Evolutionary conservation across 163 green algal species (phyloP).

Genomic region (Chloromonas sp.): DNA sequence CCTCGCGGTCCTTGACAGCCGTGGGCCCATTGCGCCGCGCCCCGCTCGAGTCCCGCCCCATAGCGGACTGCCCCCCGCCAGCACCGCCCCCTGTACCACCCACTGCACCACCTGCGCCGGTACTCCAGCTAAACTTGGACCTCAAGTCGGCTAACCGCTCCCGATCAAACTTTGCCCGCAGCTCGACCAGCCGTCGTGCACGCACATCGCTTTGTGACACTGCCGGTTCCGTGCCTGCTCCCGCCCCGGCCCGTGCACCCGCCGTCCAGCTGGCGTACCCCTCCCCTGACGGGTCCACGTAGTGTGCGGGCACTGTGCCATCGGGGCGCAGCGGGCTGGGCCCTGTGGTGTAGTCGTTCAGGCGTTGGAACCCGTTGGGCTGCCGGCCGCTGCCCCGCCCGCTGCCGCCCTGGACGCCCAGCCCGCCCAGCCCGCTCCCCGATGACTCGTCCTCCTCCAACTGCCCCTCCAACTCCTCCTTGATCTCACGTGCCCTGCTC

Average conservation of each 20-base stretch:
- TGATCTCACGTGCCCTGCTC: constrained; percentile 21
- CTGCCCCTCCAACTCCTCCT: constrained; percentile 43
- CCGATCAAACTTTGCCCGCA: constrained; percentile 42
- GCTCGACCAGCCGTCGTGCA: constrained; percentile 33
- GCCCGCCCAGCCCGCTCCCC: not conserved
- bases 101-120: not conserved
- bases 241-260: not conserved
- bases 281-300: constrained; percentile 8
- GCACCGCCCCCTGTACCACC: constrained; percentile 1
- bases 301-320: not conserved
- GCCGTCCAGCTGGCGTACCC: constrained; percentile 12
- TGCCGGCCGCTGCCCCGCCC: constrained; percentile 11
- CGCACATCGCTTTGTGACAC: constrained; percentile 8
- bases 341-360: not conserved
- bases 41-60: not conserved
- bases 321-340: not conserved
- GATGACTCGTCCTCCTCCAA: constrained; percentile 22
- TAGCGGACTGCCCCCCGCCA: constrained; percentile 7
- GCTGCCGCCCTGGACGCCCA: not conserved
- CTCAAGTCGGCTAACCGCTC: constrained; percentile 21
- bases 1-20: not conserved
- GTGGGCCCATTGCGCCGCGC: too few species aligned
- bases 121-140: constrained; percentile 2
- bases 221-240: not conserved
- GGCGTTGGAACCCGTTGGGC: not conserved